These are phyloP conservation scores for Endotrypanum monterogeii DNA, from an alignment of 208 protist genomes.

Conservation along the genomic window DNA sequence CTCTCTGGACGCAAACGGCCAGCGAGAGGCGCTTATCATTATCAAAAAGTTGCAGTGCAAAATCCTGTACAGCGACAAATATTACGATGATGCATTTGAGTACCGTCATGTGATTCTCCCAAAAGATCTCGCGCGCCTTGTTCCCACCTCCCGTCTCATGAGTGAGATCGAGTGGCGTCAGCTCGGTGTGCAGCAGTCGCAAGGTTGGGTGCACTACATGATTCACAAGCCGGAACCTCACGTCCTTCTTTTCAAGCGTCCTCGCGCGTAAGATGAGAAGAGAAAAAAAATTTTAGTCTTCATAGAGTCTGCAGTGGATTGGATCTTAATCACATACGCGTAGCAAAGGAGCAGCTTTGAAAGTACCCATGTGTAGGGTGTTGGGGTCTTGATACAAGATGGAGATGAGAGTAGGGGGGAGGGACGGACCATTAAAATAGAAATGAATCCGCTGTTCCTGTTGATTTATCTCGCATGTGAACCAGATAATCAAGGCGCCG, in stretches of 20 bases:
- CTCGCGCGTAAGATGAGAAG: conserved; percentile 36
- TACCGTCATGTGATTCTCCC: conserved; percentile 99
- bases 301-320: no score
- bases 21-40: conserved; percentile 69
- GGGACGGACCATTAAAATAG: no score
- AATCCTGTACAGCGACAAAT: conserved; percentile 97
- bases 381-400: no score
- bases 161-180: conserved; percentile 96
- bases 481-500: no score
- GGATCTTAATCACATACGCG: no score
- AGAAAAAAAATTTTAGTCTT: no score
- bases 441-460: no score
- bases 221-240: conserved; percentile 97
- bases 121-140: conserved; percentile 92
- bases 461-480: no score
- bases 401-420: no score
- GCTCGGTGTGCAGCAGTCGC: conserved; percentile 97
- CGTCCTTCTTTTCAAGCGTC: conserved; percentile 96
- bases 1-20: conserved; percentile 66
- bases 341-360: no score
- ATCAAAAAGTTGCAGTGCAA: conserved; percentile 88
- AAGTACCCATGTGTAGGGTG: no score
- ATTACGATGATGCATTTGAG: conserved; percentile 95
- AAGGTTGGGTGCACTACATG: conserved; percentile 98
- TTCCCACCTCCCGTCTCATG: conserved; percentile 94